A percentile compares a stretch with the other conserved stretches of the same genome.
Conservation (phyloP, 768 basidiomycete species). For the Rhodotorula babjevae region DNA sequence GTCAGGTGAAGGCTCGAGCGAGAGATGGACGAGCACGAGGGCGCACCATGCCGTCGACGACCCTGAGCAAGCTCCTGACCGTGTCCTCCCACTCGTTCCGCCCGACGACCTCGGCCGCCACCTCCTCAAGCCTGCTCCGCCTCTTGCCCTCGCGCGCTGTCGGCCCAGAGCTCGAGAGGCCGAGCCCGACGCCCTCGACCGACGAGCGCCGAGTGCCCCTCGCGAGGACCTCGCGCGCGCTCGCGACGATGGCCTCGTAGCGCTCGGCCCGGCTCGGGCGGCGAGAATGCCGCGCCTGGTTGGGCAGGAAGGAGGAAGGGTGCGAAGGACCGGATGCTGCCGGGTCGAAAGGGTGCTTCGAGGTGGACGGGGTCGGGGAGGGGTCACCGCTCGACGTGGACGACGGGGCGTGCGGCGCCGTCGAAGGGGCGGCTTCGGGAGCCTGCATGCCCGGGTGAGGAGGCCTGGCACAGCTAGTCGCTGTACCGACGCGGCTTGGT, state of each 20-base stretch:
- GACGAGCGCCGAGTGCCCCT: not conserved
- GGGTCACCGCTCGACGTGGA: not conserved
- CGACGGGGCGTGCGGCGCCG: too few relatives aligned
- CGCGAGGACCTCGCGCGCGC: not conserved
- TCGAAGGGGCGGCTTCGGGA: not conserved
- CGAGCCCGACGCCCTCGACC: not conserved
- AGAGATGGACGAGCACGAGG: too few relatives aligned
- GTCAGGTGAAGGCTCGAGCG: not conserved
- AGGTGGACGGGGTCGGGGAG: not conserved
- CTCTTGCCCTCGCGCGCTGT: not conserved
- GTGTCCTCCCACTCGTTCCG: constrained; percentile 30
- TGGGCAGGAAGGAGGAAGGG: not conserved
- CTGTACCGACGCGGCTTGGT: too few relatives aligned
- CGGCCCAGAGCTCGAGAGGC: not conserved
- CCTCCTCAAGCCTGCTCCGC: not conserved
- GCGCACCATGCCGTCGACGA: constrained; percentile 36
- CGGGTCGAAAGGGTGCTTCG: not conserved
- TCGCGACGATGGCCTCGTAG: not conserved
- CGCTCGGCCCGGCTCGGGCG: constrained; percentile 4
- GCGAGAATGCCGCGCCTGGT: not conserved
- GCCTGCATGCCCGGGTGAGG: too few relatives aligned
- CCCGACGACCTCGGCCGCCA: not conserved
- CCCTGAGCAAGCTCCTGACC: constrained; percentile 24
- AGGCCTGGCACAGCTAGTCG: too few relatives aligned
- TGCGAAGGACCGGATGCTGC: not conserved